Percentiles rank a stretch among this genome's conserved stretches.
phyloP scores from a whole-genome alignment of 129 eudicot species.

The Deinandra increscens region DNA sequence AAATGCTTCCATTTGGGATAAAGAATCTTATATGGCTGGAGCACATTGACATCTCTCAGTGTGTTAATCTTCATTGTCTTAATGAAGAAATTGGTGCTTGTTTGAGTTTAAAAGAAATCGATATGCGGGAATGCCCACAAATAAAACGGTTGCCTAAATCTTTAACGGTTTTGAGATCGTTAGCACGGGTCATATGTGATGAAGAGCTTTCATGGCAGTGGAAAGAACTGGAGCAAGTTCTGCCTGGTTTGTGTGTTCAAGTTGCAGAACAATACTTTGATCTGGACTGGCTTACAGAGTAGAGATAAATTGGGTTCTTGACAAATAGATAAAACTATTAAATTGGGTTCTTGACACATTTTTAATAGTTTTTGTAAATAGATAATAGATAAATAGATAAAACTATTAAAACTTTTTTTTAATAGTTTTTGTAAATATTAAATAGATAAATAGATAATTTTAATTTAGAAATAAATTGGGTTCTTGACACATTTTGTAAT shows the following conservation, averaged over 20 bases:
- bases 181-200: slow-evolving; percentile 71
- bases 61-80: slow-evolving; percentile 60
- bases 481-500: slow-evolving; percentile 11
- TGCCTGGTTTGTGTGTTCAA: slow-evolving; percentile 58
- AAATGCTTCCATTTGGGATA: slow-evolving; percentile 55
- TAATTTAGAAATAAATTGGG: background rate
- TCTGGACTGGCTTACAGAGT: slow-evolving; percentile 76
- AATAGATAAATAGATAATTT: slow-evolving; percentile 18
- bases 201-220: slow-evolving; percentile 75
- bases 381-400: too few relatives aligned
- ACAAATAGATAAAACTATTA: too few relatives aligned
- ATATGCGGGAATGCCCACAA: slow-evolving; percentile 76
- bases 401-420: background rate
- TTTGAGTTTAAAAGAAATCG: slow-evolving; percentile 66
- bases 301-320: too few relatives aligned
- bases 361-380: too few relatives aligned
- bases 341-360: too few relatives aligned
- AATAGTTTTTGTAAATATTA: background rate
- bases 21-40: slow-evolving; percentile 51
- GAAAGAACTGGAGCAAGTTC: slow-evolving; percentile 43
- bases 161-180: slow-evolving; percentile 25
- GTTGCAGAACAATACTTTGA: slow-evolving; percentile 64
- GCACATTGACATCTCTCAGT: slow-evolving; percentile 70
- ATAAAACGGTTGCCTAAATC: slow-evolving; percentile 56
- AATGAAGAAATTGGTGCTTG: slow-evolving; percentile 71